Evolutionary conservation across 495 filamentous ascomycete species (phyloP).

Genomic region (Aspergillus affinis): DNA sequence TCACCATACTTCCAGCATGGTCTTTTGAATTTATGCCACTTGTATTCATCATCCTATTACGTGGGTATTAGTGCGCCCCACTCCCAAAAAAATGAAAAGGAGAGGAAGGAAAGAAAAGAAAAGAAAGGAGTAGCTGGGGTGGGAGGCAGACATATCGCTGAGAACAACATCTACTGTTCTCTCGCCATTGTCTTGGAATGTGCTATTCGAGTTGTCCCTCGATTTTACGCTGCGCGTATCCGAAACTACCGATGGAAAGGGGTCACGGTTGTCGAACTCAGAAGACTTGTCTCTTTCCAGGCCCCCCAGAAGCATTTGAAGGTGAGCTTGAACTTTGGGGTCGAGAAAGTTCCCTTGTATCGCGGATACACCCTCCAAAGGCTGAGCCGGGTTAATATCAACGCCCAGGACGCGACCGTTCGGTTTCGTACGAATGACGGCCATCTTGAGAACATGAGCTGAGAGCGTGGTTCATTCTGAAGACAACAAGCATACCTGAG

Average conservation of each 20-base stretch:
- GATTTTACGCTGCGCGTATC: neutral
- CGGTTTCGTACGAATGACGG: conserved; percentile 71
- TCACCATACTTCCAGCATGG: conserved; percentile 93
- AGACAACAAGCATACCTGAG: conserved; percentile 56
- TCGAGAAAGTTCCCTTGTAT: conserved; percentile 92
- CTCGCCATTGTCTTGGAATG: conserved; percentile 16
- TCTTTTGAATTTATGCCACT: conserved; percentile 83
- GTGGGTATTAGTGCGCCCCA: conserved; percentile 84
- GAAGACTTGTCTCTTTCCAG: conserved; percentile 52
- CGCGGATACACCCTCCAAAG: conserved; percentile 83
- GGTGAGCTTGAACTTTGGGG: conserved; percentile 65
- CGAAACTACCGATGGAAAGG: no score
- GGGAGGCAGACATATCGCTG: conserved; percentile 99
- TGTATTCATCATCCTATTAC: conserved; percentile 98
- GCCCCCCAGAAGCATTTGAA: conserved; percentile 72
- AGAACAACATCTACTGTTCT: conserved; percentile 88
- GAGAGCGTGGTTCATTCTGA: neutral
- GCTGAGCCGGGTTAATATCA: conserved; percentile 88
- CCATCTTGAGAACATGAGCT: conserved; percentile 54
- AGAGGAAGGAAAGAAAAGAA: no score
- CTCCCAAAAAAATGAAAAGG: conserved; percentile 71
- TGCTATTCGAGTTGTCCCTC: conserved; percentile 12
- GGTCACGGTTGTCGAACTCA: conserved; percentile 10
- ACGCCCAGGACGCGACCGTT: conserved; percentile 81
- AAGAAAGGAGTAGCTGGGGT: no score